Percentiles rank a stretch among this genome's conserved stretches.
Evolutionary conservation across 139 green algal species (phyloP).

Genomic region (Coelastrella sp.): DNA sequence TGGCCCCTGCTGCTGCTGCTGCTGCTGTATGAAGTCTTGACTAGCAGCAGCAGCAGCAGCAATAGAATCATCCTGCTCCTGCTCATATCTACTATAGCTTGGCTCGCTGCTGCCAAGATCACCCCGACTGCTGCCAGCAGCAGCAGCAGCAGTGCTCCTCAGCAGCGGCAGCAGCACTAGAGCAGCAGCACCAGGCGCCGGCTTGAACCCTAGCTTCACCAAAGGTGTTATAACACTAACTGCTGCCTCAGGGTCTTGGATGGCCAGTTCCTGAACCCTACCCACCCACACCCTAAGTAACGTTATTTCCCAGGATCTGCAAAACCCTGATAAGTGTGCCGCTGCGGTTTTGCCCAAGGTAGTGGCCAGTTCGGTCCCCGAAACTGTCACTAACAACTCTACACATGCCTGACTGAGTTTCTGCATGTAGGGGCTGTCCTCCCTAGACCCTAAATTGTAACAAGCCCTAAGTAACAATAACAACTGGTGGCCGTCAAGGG

Average conservation of each 20-base stretch:
- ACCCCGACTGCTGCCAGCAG: background rate
- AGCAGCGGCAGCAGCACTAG: conserved; percentile 29
- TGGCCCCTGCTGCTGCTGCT: background rate
- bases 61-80: background rate
- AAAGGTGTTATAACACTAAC: conserved; percentile 21
- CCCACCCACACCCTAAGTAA: conserved; percentile 32
- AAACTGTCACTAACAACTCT: background rate
- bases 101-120: background rate
- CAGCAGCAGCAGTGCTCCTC: conserved; percentile 6
- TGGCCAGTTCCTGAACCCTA: conserved; percentile 16
- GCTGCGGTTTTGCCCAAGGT: conserved; percentile 22
- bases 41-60: background rate
- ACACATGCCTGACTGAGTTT: background rate
- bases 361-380: background rate
- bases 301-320: background rate
- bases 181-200: conserved; percentile 28
- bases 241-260: conserved; percentile 7
- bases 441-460: background rate
- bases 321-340: background rate
- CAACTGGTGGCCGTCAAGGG: conserved; percentile 23
- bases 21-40: background rate
- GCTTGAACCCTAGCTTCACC: conserved; percentile 32
- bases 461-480: conserved; percentile 18
- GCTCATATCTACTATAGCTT: background rate
- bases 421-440: conserved; percentile 19